These are phyloP conservation scores for Ulota crispa DNA, from an alignment of 225 moss, liverwort and hornwort genomes.

Conservation along the genomic window DNA sequence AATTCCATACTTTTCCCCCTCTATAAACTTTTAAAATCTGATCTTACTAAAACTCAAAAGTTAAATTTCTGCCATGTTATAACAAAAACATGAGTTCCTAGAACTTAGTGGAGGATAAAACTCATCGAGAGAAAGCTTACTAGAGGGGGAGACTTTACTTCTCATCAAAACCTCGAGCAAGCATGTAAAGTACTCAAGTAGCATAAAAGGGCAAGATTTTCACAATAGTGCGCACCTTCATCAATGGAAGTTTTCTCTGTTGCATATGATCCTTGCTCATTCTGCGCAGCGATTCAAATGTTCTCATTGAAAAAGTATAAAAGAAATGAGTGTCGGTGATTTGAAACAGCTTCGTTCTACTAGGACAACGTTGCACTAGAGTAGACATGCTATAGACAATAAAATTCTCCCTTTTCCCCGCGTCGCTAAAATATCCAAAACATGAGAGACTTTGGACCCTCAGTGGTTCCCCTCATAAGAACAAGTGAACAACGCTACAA, in stretches of 20 bases:
- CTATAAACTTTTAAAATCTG: no score
- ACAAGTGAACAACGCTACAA: background rate
- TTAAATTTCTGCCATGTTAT: no score
- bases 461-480: background rate
- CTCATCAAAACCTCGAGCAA: background rate
- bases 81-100: no score
- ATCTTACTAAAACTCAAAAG: no score
- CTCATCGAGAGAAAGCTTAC: no score
- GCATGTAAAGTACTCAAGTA: background rate
- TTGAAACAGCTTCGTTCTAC: background rate
- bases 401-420: background rate
- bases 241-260: conserved; percentile 61
- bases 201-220: background rate
- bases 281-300: conserved; percentile 36
- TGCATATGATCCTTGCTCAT: conserved; percentile 57
- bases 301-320: background rate
- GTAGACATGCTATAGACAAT: background rate
- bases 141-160: no score
- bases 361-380: background rate
- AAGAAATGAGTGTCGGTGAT: background rate
- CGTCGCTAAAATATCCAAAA: background rate
- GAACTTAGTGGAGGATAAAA: no score
- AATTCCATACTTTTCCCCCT: no score
- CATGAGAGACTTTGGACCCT: background rate
- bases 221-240: conserved; percentile 47